Base-by-base conservation (phyloP, 2,329 filamentous ascomycete species). In the Pochonia chlamydosporia region DNA sequence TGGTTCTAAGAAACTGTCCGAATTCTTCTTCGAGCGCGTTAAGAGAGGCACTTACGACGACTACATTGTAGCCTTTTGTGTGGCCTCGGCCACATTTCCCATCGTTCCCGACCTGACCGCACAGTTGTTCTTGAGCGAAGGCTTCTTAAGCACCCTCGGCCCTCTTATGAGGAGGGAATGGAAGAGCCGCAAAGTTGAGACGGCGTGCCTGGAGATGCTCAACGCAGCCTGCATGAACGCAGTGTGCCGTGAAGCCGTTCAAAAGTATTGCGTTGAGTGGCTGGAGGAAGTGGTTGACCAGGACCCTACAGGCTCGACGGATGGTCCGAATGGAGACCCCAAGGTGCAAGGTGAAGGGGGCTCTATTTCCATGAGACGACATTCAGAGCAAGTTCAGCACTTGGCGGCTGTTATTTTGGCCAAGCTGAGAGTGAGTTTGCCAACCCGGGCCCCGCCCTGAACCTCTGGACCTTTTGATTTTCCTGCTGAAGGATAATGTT, bases 211-310 rank as follows among this genome's bases (percentile, higher is more conserved):
- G 55, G 88, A 96, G 60, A 82, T 99, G 69, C 76, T 99, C 49
- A 96, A 91, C 66, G 89, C 89, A 11, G 91, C 92, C 6, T 96
- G 90, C 66, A 87, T 96, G 66, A 87, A 95, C 61, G 77, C 82
- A 40, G 72, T 80, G 7, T 97, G 91, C 59, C 82, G 93, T 20
- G 87, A 91, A 54, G 86, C 87, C 8, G 87, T 97, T 50, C 79
- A 82, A 55, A 90, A 90, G 63, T 84, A 95, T 61, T 96, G 92
- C 64, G 74, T 80, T 26, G 82, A 88, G 47, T 97, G 92, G 89
- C 74, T 99, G 30, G 86, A 91, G 60, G 85, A 92, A 57, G 80
- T 95, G 45, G 80, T 95, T 46, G 84, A 84, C 54, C 84, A 88
- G 59, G 82, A 85, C 50, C 79, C 79, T 26, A 81, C 84, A 49